phyloP scores from a whole-genome alignment of 129 eudicot species.

The Flaveria bidentis region DNA sequence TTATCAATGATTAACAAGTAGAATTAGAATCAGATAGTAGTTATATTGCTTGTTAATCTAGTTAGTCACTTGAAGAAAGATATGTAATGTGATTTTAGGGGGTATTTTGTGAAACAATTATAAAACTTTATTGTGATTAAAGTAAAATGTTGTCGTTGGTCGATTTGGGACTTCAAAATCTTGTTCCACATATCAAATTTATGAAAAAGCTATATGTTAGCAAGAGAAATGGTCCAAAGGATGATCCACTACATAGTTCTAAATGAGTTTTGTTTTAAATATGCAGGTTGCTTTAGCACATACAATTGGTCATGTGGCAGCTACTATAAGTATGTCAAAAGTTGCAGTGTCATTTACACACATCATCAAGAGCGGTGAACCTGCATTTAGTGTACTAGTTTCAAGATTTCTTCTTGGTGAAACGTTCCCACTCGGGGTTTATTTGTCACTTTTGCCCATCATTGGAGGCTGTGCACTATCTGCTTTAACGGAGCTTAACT shows the following conservation, averaged over 20 bases:
- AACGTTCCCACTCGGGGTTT: constrained; percentile 50
- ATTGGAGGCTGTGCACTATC: constrained; percentile 61
- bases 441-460: constrained; percentile 60
- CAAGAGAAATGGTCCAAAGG: background rate
- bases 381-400: constrained; percentile 61
- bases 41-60: background rate
- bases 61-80: background rate
- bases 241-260: background rate
- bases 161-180: background rate
- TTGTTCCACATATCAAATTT: background rate
- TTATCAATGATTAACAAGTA: background rate
- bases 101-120: background rate
- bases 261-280: background rate
- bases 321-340: constrained; percentile 67
- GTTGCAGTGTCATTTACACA: constrained; percentile 69
- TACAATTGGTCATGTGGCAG: constrained; percentile 70
- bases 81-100: background rate
- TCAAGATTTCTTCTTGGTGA: constrained; percentile 56
- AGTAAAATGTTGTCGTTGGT: background rate
- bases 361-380: constrained; percentile 61
- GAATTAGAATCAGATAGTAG: background rate
- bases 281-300: constrained; percentile 65
- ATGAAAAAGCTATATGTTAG: background rate
- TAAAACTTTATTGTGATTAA: background rate
- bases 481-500: constrained; percentile 63